phyloP scores from a whole-genome alignment of 2,329 filamentous ascomycete species.

The Colletotrichum kahawae region DNA sequence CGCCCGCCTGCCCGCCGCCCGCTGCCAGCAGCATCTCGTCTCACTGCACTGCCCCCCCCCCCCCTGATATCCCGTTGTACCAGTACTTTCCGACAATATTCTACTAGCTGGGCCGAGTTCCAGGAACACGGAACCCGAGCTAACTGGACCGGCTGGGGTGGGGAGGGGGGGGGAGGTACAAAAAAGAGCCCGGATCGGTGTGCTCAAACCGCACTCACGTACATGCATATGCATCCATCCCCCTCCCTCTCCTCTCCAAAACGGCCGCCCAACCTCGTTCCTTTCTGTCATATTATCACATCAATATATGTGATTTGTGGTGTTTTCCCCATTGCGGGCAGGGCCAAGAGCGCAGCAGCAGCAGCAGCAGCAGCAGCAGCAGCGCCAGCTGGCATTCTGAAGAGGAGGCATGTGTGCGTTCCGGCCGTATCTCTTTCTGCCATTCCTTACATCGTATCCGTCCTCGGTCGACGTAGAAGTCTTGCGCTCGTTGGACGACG shows the following conservation, averaged over 20 bases:
- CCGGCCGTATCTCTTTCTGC: background rate
- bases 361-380: background rate
- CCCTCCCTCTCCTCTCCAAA: background rate
- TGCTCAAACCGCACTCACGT: background rate
- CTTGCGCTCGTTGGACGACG: background rate
- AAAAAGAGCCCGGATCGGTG: background rate
- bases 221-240: background rate
- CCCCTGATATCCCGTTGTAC: background rate
- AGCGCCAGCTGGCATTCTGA: background rate
- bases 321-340: background rate
- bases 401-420: background rate
- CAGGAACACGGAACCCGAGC: background rate
- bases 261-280: background rate
- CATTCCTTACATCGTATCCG: background rate
- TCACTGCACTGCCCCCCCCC: background rate
- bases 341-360: background rate
- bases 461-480: background rate
- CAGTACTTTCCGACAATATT: background rate
- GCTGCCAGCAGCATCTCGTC: background rate
- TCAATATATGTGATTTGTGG: background rate
- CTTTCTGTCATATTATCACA: background rate
- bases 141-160: background rate
- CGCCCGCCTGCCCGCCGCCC: background rate
- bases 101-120: background rate
- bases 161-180: background rate